These are phyloP conservation scores for Strobilomyces dryophilus DNA, from an alignment of 768 basidiomycete species.

Conservation along the genomic window DNA sequence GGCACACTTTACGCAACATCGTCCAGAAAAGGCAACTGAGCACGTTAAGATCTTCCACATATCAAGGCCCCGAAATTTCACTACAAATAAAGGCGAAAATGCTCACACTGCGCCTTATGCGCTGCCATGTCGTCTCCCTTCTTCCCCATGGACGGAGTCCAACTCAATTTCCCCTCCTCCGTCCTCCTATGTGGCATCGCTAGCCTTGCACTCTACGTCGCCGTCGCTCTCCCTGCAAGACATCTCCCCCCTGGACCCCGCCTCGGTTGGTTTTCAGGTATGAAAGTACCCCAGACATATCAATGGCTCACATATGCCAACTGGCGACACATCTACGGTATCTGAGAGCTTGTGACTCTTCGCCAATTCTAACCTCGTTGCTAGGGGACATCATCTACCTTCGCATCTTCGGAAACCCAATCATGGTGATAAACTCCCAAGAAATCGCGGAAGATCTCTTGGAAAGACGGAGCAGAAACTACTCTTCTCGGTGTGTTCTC, in stretches of 20 bases:
- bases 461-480: conserved; percentile 41
- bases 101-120: not conserved
- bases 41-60: not conserved
- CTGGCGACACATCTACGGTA: conserved; percentile 44
- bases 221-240: conserved; percentile 1
- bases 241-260: conserved; percentile 41
- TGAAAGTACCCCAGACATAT: conserved; percentile 32
- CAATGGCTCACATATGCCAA: conserved; percentile 45
- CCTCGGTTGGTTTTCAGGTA: conserved; percentile 33
- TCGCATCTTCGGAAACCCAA: conserved; percentile 40
- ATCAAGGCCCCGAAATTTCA: not conserved
- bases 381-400: conserved; percentile 47
- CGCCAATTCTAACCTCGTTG: not conserved
- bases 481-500: conserved; percentile 34
- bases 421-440: conserved; percentile 44
- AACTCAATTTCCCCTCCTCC: not conserved
- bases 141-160: not conserved
- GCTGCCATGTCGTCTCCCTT: not conserved
- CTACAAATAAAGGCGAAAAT: not conserved
- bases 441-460: conserved; percentile 40
- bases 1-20: not conserved
- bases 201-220: conserved; percentile 11
- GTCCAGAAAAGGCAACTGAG: not conserved
- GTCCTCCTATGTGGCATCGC: conserved; percentile 7
- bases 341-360: not conserved